These are phyloP conservation scores for Cairneyella variabilis DNA, from an alignment of 495 filamentous ascomycete species.

Conservation along the genomic window DNA sequence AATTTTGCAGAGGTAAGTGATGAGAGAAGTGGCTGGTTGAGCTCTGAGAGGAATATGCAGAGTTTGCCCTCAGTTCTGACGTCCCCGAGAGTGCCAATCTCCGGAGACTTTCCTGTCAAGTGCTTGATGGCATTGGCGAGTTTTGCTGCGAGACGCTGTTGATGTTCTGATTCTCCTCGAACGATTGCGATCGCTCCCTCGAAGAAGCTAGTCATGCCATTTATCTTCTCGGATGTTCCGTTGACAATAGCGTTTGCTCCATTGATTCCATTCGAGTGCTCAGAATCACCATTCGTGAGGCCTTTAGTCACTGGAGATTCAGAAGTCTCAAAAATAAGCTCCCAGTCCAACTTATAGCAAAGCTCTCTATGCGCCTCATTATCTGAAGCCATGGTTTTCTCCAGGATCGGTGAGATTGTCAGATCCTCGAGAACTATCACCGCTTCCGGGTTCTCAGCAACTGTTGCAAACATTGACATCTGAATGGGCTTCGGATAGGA, in stretches of 20 bases:
- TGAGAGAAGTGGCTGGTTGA: constrained; percentile 29
- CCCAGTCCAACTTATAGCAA: constrained; percentile 38
- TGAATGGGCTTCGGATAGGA: constrained; percentile 29
- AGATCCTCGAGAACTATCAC: constrained; percentile 32
- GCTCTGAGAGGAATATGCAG: constrained; percentile 26
- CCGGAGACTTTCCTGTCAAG: neutral
- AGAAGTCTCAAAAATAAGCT: constrained; percentile 7
- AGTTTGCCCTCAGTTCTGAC: constrained; percentile 9
- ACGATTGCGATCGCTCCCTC: constrained; percentile 31
- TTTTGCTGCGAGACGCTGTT: constrained; percentile 32
- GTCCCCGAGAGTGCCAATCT: neutral
- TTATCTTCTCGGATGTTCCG: neutral
- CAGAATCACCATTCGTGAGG: constrained; percentile 3
- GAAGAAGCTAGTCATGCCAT: neutral
- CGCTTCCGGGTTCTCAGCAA: constrained; percentile 18
- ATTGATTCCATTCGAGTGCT: neutral
- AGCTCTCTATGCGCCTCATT: constrained; percentile 24
- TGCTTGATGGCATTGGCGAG: neutral
- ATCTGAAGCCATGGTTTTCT: constrained; percentile 20
- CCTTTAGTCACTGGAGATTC: neutral
- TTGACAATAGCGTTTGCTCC: too few species aligned
- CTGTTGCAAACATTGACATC: constrained; percentile 33
- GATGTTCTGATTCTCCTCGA: constrained; percentile 33
- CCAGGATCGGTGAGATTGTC: constrained; percentile 34
- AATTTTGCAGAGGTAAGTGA: constrained; percentile 32